Evolutionary conservation across 2,329 filamentous ascomycete genomes (phyloP).

Genomic region (Orbilia quercus): DNA sequence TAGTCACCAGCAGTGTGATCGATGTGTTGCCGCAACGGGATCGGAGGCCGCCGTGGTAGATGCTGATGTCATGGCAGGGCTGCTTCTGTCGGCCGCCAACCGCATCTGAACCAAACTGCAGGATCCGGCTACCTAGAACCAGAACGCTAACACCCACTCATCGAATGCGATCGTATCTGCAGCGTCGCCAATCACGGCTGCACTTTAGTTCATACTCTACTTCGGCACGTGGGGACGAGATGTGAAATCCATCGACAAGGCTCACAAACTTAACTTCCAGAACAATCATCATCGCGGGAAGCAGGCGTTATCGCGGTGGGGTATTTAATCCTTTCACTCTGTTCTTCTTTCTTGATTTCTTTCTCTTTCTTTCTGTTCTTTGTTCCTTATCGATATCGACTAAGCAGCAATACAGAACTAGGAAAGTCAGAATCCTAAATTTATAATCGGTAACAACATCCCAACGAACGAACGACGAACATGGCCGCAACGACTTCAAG

Average conservation of each 20-base stretch:
- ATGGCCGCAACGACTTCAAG: slow-evolving; percentile 68
- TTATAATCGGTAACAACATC: not conserved
- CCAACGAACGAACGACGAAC: not conserved
- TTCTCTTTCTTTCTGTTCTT: not conserved
- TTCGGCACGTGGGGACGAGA: slow-evolving; percentile 6
- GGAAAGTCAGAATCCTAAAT: no score
- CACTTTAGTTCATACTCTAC: no score
- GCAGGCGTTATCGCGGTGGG: no score
- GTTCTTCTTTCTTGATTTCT: not conserved
- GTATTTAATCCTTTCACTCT: no score
- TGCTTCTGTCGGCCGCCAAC: not conserved
- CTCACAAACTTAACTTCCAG: not conserved
- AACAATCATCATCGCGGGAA: not conserved
- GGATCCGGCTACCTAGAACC: slow-evolving; percentile 22
- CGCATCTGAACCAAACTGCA: not conserved
- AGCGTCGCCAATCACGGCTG: slow-evolving; percentile 1
- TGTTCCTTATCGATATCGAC: not conserved
- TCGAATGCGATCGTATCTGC: no score
- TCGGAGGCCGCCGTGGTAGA: not conserved
- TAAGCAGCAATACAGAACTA: not conserved
- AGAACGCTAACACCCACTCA: no score
- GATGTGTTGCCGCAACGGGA: not conserved
- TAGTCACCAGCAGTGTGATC: no score
- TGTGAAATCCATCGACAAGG: slow-evolving; percentile 8
- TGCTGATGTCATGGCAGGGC: slow-evolving; percentile 7